phyloP scores from a whole-genome alignment of 208 protist genomes.

The Trypanosoma caninum region DNA sequence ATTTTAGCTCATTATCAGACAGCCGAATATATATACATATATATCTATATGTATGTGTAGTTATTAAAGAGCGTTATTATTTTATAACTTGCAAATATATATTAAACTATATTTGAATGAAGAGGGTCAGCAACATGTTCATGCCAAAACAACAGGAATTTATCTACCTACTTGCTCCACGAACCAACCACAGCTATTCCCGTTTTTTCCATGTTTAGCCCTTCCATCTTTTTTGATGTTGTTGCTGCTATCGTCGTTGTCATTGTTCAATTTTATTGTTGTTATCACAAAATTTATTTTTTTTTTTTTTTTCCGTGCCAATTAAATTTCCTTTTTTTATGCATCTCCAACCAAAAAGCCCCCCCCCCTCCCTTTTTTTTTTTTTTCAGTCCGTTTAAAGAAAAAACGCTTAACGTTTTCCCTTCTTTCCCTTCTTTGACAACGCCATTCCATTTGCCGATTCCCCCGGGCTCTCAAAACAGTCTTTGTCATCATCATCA shows the following conservation, averaged over 20 bases:
- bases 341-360: too few relatives aligned
- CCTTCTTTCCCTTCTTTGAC: slow-evolving; percentile 25
- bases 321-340: background rate
- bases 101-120: too few relatives aligned
- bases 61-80: background rate
- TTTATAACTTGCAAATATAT: too few relatives aligned
- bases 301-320: background rate
- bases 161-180: too few relatives aligned
- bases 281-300: background rate
- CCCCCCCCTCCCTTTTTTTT: too few relatives aligned
- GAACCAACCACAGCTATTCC: too few relatives aligned
- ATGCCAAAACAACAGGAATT: too few relatives aligned
- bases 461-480: too few relatives aligned
- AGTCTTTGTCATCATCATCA: slow-evolving; percentile 36
- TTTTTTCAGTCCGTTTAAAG: background rate
- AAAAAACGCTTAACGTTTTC: slow-evolving; percentile 2
- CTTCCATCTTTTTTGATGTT: background rate
- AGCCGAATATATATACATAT: slow-evolving; percentile 17
- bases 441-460: slow-evolving; percentile 24
- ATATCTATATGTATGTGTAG: slow-evolving; percentile 1
- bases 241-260: background rate
- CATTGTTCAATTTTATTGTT: background rate
- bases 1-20: background rate
- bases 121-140: too few relatives aligned
- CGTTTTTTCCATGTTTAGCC: too few relatives aligned